Conservation (phyloP, 1,139 yeast species). For the Geotrichum aggregatum region DNA sequence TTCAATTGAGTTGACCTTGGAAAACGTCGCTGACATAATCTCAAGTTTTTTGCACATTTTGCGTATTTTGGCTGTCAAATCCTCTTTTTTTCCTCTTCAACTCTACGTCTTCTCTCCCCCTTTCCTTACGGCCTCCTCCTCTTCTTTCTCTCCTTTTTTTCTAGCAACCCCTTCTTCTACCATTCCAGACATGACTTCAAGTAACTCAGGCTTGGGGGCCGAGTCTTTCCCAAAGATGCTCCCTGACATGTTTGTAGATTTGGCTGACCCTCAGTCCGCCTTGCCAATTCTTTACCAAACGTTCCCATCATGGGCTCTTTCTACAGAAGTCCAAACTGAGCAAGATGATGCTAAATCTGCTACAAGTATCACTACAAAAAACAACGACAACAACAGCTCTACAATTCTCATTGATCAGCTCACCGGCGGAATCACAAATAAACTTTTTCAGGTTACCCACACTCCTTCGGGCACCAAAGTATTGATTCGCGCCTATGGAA, state of each 20-base stretch:
- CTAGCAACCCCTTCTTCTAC: too few species aligned
- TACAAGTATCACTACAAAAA: neutral
- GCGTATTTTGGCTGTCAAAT: too few species aligned
- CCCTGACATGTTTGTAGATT: constrained; percentile 10
- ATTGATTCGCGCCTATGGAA: constrained; percentile 69
- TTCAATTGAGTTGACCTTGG: too few species aligned
- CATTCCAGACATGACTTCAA: neutral
- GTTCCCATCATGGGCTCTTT: constrained; percentile 11
- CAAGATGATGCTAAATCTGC: neutral
- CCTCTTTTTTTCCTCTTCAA: too few species aligned
- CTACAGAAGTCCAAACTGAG: neutral
- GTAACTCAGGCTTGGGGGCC: neutral
- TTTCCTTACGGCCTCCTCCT: too few species aligned
- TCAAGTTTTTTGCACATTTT: too few species aligned
- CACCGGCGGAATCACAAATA: constrained; percentile 80
- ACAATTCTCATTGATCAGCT: constrained; percentile 35
- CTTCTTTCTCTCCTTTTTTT: too few species aligned
- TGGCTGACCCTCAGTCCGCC: constrained; percentile 9
- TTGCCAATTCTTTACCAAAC: constrained; percentile 9
- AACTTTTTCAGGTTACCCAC: constrained; percentile 52
- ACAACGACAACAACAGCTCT: neutral
- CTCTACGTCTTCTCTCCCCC: too few species aligned
- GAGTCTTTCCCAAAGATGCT: constrained; percentile 4
- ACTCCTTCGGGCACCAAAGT: constrained; percentile 39
- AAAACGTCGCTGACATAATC: too few species aligned